A percentile compares a stretch with the other conserved stretches of the same genome.
Evolutionary conservation across 176 grass and related monocot genomes (phyloP).

Genomic region (Zea luxurians): DNA sequence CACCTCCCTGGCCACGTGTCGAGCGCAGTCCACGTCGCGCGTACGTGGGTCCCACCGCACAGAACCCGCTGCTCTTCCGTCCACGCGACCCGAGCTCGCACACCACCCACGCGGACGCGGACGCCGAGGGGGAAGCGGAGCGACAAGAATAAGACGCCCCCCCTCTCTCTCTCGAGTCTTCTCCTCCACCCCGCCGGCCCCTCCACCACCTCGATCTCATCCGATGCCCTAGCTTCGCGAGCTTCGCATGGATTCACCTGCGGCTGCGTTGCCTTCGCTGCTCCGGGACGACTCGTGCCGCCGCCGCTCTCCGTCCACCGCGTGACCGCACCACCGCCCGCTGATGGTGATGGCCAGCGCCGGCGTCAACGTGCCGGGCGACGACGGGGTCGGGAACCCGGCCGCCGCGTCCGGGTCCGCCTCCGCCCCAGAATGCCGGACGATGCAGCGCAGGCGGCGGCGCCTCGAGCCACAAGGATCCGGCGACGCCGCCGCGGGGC

Average conservation of each 20-base stretch:
- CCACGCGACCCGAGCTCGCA: background rate
- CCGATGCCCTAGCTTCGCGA: background rate
- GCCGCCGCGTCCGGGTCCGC: background rate
- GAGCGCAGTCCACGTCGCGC: conserved; percentile 27
- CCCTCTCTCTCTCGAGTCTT: no score
- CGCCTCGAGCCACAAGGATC: conserved; percentile 3
- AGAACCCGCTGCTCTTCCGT: conserved; percentile 27
- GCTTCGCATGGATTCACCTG: background rate
- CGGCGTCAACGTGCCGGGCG: conserved; percentile 25
- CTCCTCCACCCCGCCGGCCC: background rate
- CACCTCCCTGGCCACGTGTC: conserved; percentile 45
- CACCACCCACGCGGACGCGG: background rate
- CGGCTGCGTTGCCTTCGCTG: no score
- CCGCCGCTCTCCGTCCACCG: no score
- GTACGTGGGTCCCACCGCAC: background rate
- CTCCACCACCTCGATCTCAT: background rate
- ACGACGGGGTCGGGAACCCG: conserved; percentile 1
- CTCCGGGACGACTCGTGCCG: no score
- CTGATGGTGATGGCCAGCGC: conserved; percentile 50
- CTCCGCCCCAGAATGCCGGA: conserved; percentile 41
- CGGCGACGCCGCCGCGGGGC: background rate
- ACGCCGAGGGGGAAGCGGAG: no score
- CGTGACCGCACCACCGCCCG: no score
- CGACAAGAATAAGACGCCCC: background rate
- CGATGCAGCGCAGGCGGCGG: conserved; percentile 17